Evolutionary conservation across 2,329 filamentous ascomycete species (phyloP), one percentile per base, ranked within the genome.

Genomic region (Colletotrichum somersetense): DNA sequence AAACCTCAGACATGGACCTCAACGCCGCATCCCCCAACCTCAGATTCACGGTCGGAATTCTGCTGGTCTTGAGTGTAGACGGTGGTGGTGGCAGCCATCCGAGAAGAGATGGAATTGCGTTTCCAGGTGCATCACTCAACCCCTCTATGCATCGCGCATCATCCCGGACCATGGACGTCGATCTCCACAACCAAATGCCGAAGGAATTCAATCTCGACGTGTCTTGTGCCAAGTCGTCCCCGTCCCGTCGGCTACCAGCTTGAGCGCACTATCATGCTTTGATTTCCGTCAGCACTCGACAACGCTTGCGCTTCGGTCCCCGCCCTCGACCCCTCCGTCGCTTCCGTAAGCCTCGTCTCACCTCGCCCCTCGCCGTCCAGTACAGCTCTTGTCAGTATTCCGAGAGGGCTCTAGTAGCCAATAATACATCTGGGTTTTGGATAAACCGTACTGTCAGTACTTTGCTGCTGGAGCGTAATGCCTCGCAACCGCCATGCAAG

Each of bases 81-180:
- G 30, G 30, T 3, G 35, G n/a, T 26, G 35, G 55, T 58, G 2
- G 35, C 3, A 8, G n/a, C 23, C 35, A 40, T 53, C 59, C 30
- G 58, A 53, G 53, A 53, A 48, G 30, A 42, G 3, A 14, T 58
- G 35, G 65, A 11, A 46, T 46, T 44, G 40, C 46, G 26, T 53
- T 55, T 18, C n/a, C 38, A 23, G 50, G 46, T 53, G 66, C 55
- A 61, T 70, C 53, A 18, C 44, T 26, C 35, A 48, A 73, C 71
- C 73, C 73, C 71, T 71, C 73, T 46, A 71, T 71, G 52, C 52
- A 62, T 71, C 73, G 71, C 71, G 66, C 61, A 73, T 73, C 53
- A 71, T 67, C 71, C 67, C 48, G 48, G 71, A 42, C 48, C 18
- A 38, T 58, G 53, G 52, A 42, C n/a, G 65, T 66, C 56, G 72